Base-by-base conservation (phyloP, 805 yeast genomes). In the Limtongia smithiae region DNA sequence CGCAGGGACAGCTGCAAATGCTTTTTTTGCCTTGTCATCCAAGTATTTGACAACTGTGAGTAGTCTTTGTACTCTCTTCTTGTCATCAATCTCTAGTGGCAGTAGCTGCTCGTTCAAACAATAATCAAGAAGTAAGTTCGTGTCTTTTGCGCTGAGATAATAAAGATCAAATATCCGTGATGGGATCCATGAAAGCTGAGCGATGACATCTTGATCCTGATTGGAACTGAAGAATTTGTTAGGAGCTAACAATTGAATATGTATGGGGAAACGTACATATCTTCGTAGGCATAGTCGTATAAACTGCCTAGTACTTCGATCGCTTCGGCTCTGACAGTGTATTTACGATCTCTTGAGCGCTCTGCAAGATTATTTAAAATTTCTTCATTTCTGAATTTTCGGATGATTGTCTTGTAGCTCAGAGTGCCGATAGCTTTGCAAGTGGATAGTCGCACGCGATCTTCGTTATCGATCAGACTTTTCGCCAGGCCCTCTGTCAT, bases 391-490 rank as follows among this genome's bases (percentile, higher is more conserved):
- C 75, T 72, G 9, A 84, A 62, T 40, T 73, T 77, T 14, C 66
- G 64, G 44, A 81, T 67, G 44, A 86, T 72, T 0, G 70, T 59
- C 5, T 68, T 64, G 6, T 77, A 66, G 0, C 80, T 72, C 1
- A 85, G 35, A 1, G 35, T 37, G 4, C 60, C 60, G 14, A 85
- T 63, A 0, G 80, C 71, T 37, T 66, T 63, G 50, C 86, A 79
- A 0, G 93, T 79, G 1, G 74, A 66, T 30, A 78, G 68, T 57
- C 96, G 74, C 2, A 87, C 94, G 33, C 71, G 75, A 50, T 83
- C 91, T 59, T 85, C 88, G 0, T 81, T 70, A 67, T 89, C 96
- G 33, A 84, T 72, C 22, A 89, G 69, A 31, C 90, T 80, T 59
- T 83, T 83, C 15, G 79, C 69, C 9, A 86, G 58, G 1, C 90